These are phyloP conservation scores for Mucor plumbeus DNA, from an alignment of 371 early-diverging fungal genomes.

Conservation along the genomic window DNA sequence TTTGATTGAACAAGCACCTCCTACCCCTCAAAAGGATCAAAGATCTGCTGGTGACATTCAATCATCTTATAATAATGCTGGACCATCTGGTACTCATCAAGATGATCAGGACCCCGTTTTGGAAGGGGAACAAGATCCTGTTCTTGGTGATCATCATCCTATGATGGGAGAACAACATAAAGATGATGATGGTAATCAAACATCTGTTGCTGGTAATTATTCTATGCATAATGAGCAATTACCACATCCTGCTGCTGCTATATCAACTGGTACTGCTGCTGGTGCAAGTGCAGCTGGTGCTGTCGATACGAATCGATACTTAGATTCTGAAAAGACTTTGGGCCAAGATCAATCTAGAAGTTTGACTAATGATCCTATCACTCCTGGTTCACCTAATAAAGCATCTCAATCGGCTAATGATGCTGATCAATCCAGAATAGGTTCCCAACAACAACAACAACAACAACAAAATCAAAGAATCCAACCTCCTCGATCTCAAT, in stretches of 20 bases:
- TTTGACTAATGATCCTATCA: constrained; percentile 1
- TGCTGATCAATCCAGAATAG: background rate
- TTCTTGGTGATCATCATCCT: constrained; percentile 1
- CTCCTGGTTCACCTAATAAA: background rate
- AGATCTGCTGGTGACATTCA: constrained; percentile 13
- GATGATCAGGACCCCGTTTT: background rate
- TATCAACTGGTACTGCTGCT: constrained; percentile 5
- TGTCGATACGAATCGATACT: background rate
- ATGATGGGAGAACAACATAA: background rate
- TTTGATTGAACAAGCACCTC: background rate
- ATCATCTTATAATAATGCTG: background rate
- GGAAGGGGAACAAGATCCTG: constrained; percentile 3
- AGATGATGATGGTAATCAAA: background rate
- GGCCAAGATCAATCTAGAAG: background rate
- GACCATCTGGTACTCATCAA: constrained; percentile 5
- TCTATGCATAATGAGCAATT: background rate
- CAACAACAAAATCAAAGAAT: background rate
- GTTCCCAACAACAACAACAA: background rate
- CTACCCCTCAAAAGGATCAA: background rate
- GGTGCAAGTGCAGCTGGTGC: constrained; percentile 1
- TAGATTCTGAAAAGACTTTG: background rate
- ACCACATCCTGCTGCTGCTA: background rate
- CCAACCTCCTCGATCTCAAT: background rate
- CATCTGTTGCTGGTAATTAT: background rate
- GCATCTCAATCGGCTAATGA: background rate